phyloP scores from a whole-genome alignment of 371 early-diverging fungal species.

The Haplosporangium sp. region DNA sequence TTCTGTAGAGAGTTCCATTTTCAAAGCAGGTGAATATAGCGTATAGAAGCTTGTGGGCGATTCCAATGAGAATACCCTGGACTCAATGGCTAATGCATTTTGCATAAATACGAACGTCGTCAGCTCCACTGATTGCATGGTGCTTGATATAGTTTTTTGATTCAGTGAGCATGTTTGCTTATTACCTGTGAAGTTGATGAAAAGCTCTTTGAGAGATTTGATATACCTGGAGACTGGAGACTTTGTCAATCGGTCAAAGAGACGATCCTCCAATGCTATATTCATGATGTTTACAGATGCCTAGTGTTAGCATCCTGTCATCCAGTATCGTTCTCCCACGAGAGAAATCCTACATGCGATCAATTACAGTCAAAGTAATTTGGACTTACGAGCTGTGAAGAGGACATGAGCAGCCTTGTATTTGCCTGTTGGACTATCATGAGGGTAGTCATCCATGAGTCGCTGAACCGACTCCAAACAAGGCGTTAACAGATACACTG shows the following conservation, averaged over 20 bases:
- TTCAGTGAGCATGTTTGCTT: too few species aligned
- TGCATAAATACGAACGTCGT: neutral
- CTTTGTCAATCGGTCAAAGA: slow-evolving; percentile 72
- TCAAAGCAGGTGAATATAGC: slow-evolving; percentile 63
- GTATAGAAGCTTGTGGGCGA: slow-evolving; percentile 73
- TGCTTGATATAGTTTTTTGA: neutral
- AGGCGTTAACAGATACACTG: slow-evolving; percentile 92
- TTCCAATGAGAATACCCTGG: slow-evolving; percentile 83
- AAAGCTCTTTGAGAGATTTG: slow-evolving; percentile 80
- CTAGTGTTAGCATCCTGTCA: too few species aligned
- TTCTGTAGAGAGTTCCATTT: slow-evolving; percentile 63
- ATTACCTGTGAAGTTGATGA: slow-evolving; percentile 75
- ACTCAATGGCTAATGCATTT: slow-evolving; percentile 73
- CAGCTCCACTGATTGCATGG: neutral
- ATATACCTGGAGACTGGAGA: slow-evolving; percentile 70
- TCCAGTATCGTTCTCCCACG: too few species aligned
- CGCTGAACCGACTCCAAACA: slow-evolving; percentile 77
- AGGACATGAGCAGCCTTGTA: slow-evolving; percentile 86
- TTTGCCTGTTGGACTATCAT: slow-evolving; percentile 57
- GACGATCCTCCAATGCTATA: slow-evolving; percentile 60
- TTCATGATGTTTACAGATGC: too few species aligned
- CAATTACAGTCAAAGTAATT: neutral
- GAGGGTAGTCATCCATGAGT: slow-evolving; percentile 85
- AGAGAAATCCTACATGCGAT: neutral
- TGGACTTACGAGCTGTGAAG: slow-evolving; percentile 76